Evolutionary conservation across 139 green algal genomes (phyloP).

Genomic region (Pseudopediastrum boryanum): DNA sequence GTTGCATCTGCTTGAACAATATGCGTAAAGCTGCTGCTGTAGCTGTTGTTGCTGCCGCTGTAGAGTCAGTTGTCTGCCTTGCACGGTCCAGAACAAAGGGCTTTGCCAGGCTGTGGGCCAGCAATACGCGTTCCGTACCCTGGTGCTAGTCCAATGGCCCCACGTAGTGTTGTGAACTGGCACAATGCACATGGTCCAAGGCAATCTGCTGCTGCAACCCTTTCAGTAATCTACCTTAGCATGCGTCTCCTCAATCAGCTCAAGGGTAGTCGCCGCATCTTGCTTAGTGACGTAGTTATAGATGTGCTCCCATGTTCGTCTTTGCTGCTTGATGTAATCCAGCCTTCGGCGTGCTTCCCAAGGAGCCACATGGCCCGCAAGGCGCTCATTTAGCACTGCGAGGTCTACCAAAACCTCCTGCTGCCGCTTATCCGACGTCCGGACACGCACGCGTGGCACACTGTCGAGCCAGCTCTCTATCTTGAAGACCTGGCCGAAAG

Average conservation of each 20-base stretch:
- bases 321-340: slow-evolving; percentile 69
- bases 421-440: slow-evolving; percentile 49
- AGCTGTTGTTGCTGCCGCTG: too few species aligned
- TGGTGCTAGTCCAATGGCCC: too few species aligned
- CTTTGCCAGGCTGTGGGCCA: too few species aligned
- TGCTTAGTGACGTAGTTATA: slow-evolving; percentile 75
- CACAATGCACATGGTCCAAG: not conserved
- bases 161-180: too few species aligned
- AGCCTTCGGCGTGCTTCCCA: slow-evolving; percentile 60
- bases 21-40: too few species aligned
- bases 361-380: slow-evolving; percentile 49
- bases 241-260: slow-evolving; percentile 81
- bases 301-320: slow-evolving; percentile 79
- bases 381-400: slow-evolving; percentile 77
- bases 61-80: too few species aligned
- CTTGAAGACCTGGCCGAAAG: slow-evolving; percentile 47
- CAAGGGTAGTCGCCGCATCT: slow-evolving; percentile 76
- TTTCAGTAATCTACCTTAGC: slow-evolving; percentile 51
- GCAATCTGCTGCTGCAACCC: not conserved
- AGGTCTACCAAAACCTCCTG: slow-evolving; percentile 76
- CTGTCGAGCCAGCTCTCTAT: slow-evolving; percentile 50
- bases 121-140: too few species aligned
- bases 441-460: slow-evolving; percentile 68
- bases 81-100: too few species aligned
- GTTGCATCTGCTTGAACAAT: too few species aligned